Base-by-base conservation (phyloP, 2,329 filamentous ascomycete genomes). In the Endothia cerciana region DNA sequence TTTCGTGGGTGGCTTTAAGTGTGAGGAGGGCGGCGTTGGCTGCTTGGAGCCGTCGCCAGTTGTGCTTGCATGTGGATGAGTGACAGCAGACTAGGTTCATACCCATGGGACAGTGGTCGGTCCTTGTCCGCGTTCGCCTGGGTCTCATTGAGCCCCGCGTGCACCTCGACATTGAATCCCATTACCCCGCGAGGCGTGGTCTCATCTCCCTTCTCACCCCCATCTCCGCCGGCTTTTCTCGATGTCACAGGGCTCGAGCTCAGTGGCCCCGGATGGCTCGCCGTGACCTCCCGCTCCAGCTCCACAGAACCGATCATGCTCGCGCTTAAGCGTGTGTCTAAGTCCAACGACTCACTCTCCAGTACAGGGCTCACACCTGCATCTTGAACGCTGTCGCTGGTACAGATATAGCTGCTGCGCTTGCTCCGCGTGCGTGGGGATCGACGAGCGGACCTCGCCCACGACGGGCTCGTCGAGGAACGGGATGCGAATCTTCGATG, bases 21-120 rank as follows among this genome's bases (percentile, higher is more conserved):
- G 61, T 19, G 17, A 57, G 17, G 22, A 63, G 61, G 8, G 66
- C 51, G 25, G 17, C 60, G 47, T 60, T 63, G 60, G 38, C 11
- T 36, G 60, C 60, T 11, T 43, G 58, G 19, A 67, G 30, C n/a
- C 5, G 59, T 49, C 30, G 53, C 40, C 8, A 61, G 33, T 5
- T 64, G 47, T 8, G 28, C 38, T 33, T 36, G 62, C 43, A 57
- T 28, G 49, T 28, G 28, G 8, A 25, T 43, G 40, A 2, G 22
- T 22, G 49, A 28, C 13, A 59, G 40, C 38, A 28, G 25, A 4
- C 38, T 22, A 4, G 25, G 22, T 3, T 43, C 57, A 25, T 45
- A 59, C 40, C 28, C 57, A 33, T 43, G 38, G 5, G 57, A 43
- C 5, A 13, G 22, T 45, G 40, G 40, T 19, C 40, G n/a, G 3